Conservation (phyloP, 2,329 filamentous ascomycete genomes). For the Fusarium foetens region DNA sequence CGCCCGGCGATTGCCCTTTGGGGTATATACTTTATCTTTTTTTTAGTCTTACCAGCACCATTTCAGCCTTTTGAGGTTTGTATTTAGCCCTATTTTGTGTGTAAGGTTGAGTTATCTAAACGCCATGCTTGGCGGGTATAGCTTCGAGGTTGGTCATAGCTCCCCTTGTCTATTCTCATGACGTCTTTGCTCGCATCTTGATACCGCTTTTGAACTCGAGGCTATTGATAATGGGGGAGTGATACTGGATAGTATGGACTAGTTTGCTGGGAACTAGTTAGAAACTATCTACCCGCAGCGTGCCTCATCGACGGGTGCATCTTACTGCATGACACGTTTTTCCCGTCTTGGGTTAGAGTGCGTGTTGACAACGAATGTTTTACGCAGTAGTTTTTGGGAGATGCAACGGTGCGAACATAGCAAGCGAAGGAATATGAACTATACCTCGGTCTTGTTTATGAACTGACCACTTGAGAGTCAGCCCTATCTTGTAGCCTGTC, state of each 20-base stretch:
- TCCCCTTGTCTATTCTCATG: conserved; percentile 18
- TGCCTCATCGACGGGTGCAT: conserved; percentile 36
- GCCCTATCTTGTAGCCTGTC: conserved; percentile 12
- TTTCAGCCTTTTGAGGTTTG: not conserved
- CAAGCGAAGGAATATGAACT: not conserved
- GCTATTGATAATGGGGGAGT: conserved; percentile 9
- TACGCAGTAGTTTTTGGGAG: not conserved
- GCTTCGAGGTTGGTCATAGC: conserved; percentile 23
- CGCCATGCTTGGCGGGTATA: not conserved
- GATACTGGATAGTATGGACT: not conserved
- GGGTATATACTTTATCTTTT: not conserved
- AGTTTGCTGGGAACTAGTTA: not conserved
- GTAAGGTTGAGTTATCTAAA: not conserved
- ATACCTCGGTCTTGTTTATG: not conserved
- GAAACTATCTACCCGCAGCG: conserved; percentile 24
- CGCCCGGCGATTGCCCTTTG: conserved; percentile 24
- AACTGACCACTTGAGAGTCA: conserved; percentile 8
- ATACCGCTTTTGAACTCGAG: conserved; percentile 31
- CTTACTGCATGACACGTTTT: conserved; percentile 32
- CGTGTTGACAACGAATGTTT: not conserved
- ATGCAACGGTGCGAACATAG: not conserved
- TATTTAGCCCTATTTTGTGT: not conserved
- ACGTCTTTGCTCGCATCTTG: conserved; percentile 38
- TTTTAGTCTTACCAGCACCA: conserved; percentile 5
- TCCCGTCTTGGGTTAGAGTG: conserved; percentile 6